Evolutionary conservation across 2,329 filamentous ascomycete genomes (phyloP).

Genomic region (Phyllosticta capitalensis): DNA sequence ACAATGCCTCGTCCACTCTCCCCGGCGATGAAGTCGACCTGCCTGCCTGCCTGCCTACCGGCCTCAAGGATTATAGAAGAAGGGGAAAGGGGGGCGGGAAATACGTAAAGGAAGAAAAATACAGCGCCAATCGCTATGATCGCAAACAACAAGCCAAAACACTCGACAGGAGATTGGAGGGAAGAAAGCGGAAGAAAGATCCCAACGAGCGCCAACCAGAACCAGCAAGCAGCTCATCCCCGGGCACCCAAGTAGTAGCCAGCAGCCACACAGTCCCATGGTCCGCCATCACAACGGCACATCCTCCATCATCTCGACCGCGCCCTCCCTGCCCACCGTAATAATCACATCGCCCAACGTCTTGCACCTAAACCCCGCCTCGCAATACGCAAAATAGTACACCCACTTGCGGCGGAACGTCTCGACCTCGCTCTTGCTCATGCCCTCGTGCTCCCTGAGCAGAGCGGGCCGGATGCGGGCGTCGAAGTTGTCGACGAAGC

Average conservation of each 20-base stretch:
- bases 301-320: slow-evolving; percentile 59
- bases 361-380: slow-evolving; percentile 63
- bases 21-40: no score
- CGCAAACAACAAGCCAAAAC: no score
- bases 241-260: not conserved
- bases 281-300: slow-evolving; percentile 46
- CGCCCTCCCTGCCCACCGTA: slow-evolving; percentile 56
- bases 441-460: slow-evolving; percentile 46
- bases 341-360: slow-evolving; percentile 65
- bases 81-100: no score
- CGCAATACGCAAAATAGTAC: slow-evolving; percentile 70
- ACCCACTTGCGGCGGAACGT: slow-evolving; percentile 65
- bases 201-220: no score
- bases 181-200: no score
- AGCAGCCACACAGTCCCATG: not conserved
- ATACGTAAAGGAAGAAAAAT: no score
- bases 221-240: not conserved
- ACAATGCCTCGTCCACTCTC: no score
- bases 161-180: no score
- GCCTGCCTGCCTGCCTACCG: no score
- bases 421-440: slow-evolving; percentile 53
- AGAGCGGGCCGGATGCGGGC: slow-evolving; percentile 51
- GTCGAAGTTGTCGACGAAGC: slow-evolving; percentile 55
- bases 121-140: not conserved
- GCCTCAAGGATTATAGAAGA: no score